Percentiles rank a stretch among this genome's conserved stretches.
phyloP scores from a whole-genome alignment of 805 yeast species.

The Teunomyces aglyptinius region DNA sequence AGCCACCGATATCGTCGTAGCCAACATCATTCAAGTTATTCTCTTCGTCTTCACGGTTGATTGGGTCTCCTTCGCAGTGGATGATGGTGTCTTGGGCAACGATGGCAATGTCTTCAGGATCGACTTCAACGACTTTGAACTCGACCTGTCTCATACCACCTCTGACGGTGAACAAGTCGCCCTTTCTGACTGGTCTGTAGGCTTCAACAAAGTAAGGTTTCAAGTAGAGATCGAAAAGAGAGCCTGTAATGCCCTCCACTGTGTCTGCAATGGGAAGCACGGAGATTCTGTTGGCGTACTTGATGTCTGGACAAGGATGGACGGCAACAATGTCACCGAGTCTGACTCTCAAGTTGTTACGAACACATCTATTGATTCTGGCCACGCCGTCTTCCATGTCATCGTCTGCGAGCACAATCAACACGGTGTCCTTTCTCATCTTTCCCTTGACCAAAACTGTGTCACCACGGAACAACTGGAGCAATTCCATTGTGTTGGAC shows the following conservation, averaged over 20 bases:
- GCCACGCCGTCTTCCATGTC: slow-evolving; percentile 95
- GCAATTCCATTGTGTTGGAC: slow-evolving; percentile 89
- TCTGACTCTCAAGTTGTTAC: slow-evolving; percentile 91
- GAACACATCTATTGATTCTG: slow-evolving; percentile 90
- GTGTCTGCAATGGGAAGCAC: slow-evolving; percentile 97
- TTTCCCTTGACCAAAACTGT: slow-evolving; percentile 97
- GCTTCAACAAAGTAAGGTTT: slow-evolving; percentile 99
- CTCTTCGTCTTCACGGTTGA: slow-evolving; percentile 97
- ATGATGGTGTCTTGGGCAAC: slow-evolving; percentile 98
- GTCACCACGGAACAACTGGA: slow-evolving; percentile 96
- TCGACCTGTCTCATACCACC: slow-evolving; percentile 99
- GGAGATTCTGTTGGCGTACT: slow-evolving; percentile 91
- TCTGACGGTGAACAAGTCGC: slow-evolving; percentile 92
- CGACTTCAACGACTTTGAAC: slow-evolving; percentile 97
- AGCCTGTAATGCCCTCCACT: slow-evolving; percentile 96
- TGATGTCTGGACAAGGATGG: slow-evolving; percentile 97
- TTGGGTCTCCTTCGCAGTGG: slow-evolving; percentile 99
- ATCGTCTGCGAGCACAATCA: slow-evolving; percentile 93
- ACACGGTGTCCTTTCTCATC: slow-evolving; percentile 95
- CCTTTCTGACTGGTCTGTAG: slow-evolving; percentile 96
- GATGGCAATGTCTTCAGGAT: slow-evolving; percentile 95
- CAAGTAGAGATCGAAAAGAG: slow-evolving; percentile 90
- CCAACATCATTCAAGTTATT: slow-evolving; percentile 96
- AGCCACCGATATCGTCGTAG: slow-evolving; percentile 98
- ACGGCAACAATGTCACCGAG: slow-evolving; percentile 89